Evolutionary conservation across 2,329 filamentous ascomycete genomes (phyloP), one percentile per base, ranked within the genome.

Genomic region (Paraconiothyrium brasiliense): DNA sequence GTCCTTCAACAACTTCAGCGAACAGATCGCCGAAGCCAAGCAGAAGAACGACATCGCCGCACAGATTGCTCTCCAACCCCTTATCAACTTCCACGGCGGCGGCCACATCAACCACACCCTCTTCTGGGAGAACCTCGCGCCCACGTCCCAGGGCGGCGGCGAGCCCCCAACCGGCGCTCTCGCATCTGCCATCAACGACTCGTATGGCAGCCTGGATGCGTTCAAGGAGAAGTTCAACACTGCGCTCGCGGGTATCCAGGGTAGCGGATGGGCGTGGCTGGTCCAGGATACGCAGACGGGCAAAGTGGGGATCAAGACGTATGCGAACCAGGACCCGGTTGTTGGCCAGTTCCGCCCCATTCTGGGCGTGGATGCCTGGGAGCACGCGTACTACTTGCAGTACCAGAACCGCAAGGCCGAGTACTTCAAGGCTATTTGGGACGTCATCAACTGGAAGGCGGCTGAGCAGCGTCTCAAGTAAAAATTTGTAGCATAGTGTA

Each of bases 341-440:
- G 87, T 93, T 14, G 93, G 93, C 54, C 91, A 91, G 78, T 92
- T 91, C 78, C 86, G 89, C 73, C 94, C 94, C 41, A 84, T 97
- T 52, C 83, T 97, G 50, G 94, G 94, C 60, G 90, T 97, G 74
- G 94, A 97, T 83, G 94, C 93, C 58, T 97, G 93, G 93, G 93
- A 97, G 85, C 93, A 97, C 82, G 93, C 93, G 56, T 97, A 96
- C 85, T 96, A 97, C 83, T 86, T 97, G 65, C 92, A 97, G 84
- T 97, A 97, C 84, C 87, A 97, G 88, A 97, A 97, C 86, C 90
- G 93, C 81, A 97, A 97, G 89, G 93, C 91, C 60, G 93, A 97
- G 84, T 97, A 97, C 86, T 97, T 97, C 82, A 87, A 87, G 73
- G 92, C 92, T 61, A 91, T 97, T 78, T 97, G 94, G 94, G 92